These are phyloP conservation scores for Picochlorum sp. DNA, from an alignment of 139 green algal species.

Conservation along the genomic window DNA sequence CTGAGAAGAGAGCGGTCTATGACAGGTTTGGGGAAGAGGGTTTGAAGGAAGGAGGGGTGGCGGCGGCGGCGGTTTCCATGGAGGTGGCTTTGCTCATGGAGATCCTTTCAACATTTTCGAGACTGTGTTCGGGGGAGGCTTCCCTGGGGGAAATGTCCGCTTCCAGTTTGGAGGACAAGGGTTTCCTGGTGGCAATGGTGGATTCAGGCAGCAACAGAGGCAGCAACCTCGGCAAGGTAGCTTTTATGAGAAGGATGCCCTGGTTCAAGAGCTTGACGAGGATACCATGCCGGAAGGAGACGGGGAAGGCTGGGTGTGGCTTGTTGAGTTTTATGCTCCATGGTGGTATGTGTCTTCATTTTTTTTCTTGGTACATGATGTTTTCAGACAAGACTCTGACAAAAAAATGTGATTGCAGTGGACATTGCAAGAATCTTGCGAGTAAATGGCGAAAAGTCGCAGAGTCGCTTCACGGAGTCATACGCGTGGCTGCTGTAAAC, in stretches of 20 bases:
- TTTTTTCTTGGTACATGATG: constrained; percentile 2
- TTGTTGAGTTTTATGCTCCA: constrained; percentile 71
- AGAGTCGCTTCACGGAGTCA: constrained; percentile 57
- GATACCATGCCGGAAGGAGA: constrained; percentile 44
- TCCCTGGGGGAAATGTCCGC: constrained; percentile 28
- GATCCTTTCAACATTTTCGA: constrained; percentile 78
- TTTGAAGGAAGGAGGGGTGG: constrained; percentile 24
- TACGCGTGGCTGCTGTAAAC: constrained; percentile 67
- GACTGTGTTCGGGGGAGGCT: constrained; percentile 59
- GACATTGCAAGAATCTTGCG: constrained; percentile 63
- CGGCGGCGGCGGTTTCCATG: constrained; percentile 39
- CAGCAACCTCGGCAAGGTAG: neutral
- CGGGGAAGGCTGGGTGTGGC: constrained; percentile 46
- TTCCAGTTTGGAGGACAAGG: constrained; percentile 54
- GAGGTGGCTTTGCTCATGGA: constrained; percentile 26
- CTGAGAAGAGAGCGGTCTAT: constrained; percentile 66
- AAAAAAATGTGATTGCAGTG: constrained; percentile 15
- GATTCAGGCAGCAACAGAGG: constrained; percentile 13
- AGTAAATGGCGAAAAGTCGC: constrained; percentile 65
- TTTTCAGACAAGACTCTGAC: neutral
- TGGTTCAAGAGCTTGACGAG: constrained; percentile 37
- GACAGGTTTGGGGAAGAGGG: constrained; percentile 74
- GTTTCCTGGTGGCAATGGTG: constrained; percentile 32
- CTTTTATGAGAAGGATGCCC: constrained; percentile 46
- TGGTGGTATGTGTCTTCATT: constrained; percentile 30